A percentile compares a stretch with the other conserved stretches of the same genome.
These are phyloP conservation scores for Celoporthe dispersa DNA, from an alignment of 2,329 filamentous ascomycete species.

Conservation along the genomic window DNA sequence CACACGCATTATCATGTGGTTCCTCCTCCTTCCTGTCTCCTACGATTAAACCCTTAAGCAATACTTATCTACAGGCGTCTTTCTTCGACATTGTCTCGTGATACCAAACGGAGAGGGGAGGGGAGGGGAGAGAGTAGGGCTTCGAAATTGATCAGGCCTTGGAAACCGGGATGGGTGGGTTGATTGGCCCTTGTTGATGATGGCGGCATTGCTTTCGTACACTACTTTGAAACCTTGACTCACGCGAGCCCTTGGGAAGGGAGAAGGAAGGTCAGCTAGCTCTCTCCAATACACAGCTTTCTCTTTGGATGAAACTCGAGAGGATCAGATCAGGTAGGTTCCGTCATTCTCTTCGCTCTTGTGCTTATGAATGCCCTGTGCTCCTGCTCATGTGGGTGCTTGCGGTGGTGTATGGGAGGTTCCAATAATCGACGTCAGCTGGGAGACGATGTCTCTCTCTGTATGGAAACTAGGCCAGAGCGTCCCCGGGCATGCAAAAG, in stretches of 20 bases:
- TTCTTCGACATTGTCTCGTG: constrained; percentile 18
- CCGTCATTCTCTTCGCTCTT: background rate
- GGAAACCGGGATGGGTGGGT: background rate
- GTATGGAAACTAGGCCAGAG: background rate
- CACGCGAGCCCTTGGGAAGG: background rate
- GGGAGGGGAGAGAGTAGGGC: too few species aligned
- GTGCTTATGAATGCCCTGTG: background rate
- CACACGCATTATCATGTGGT: constrained; percentile 19
- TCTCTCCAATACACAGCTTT: background rate
- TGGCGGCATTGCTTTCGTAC: background rate
- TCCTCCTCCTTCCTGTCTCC: background rate
- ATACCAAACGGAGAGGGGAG: constrained; percentile 13
- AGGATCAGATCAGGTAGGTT: background rate
- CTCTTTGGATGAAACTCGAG: background rate
- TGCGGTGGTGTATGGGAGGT: background rate
- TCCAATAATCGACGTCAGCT: background rate
- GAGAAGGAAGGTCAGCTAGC: background rate
- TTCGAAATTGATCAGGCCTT: background rate
- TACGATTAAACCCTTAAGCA: background rate
- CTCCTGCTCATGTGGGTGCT: background rate
- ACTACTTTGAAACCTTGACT: background rate
- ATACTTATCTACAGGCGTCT: constrained; percentile 17
- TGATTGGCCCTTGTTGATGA: background rate
- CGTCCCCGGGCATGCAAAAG: background rate
- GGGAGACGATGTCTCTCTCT: background rate